Conservation (phyloP, 2,329 filamentous ascomycete genomes). For the Acrocalymma vagum region DNA sequence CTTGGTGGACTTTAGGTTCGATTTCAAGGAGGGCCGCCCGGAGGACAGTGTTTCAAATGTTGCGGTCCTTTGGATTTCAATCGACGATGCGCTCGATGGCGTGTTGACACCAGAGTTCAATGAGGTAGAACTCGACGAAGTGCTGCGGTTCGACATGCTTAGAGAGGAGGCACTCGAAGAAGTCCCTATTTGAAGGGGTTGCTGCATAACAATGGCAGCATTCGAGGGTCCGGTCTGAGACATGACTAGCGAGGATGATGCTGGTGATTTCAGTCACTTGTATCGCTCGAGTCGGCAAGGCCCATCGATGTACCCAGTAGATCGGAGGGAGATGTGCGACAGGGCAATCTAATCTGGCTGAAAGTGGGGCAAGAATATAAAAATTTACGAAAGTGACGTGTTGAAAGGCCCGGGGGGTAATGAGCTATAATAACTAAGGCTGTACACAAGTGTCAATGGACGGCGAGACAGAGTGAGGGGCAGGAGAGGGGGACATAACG, state of each 20-base stretch:
- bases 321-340: too few relatives aligned
- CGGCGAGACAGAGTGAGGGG: too few relatives aligned
- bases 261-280: conserved; percentile 22
- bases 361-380: too few relatives aligned
- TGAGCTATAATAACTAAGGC: too few relatives aligned
- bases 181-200: conserved; percentile 21
- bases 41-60: conserved; percentile 8
- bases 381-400: too few relatives aligned
- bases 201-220: conserved; percentile 23
- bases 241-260: conserved; percentile 27
- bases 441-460: too few relatives aligned
- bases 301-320: conserved; percentile 22
- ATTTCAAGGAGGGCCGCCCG: conserved; percentile 27
- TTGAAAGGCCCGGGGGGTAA: too few relatives aligned
- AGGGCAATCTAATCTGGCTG: too few relatives aligned
- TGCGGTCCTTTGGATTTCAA: conserved; percentile 1
- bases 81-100: too few relatives aligned
- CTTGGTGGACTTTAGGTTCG: conserved; percentile 26
- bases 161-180: conserved; percentile 9
- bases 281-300: conserved; percentile 18
- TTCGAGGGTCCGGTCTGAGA: conserved; percentile 26
- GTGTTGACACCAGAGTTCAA: conserved; percentile 9
- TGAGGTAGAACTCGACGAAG: conserved; percentile 7
- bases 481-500: too few relatives aligned
- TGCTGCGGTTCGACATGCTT: conserved; percentile 9